Evolutionary conservation across 768 basidiomycete genomes (phyloP), one percentile per base, ranked within the genome.

Genomic region (Daedalea quercina): DNA sequence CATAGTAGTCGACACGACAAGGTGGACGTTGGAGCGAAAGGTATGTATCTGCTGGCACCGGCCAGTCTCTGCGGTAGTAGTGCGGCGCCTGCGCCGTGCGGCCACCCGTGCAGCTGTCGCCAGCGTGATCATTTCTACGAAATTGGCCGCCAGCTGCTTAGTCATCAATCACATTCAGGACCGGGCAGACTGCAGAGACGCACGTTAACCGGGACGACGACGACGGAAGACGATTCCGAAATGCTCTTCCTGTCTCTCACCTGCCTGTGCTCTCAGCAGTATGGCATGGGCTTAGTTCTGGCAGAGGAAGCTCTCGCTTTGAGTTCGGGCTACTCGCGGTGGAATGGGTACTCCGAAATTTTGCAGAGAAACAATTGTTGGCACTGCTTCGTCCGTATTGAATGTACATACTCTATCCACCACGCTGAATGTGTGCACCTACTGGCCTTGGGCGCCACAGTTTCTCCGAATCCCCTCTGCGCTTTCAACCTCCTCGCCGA

Each of bases 321-420:
- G 87, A 89, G 87, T 89, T 88, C 83, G 85, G 75, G 65, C 71
- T 65, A 67, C 76, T 76, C 70, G 72, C 63, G 54, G 57, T n/a
- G n/a, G n/a, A n/a, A 70, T 81, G 81, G 79, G 79, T 72, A 70
- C 72, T 75, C 75, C 80, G 86, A 85, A 91, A 90, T 91, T 90
- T 73, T 80, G 85, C 69, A 71, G 80, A 85, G 85, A 75, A 44
- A 26, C 44, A 26, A 31, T 31, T 11, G 28, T 11, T 31, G 28
- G n/a, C 34, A n/a, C n/a, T 31, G 28, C 28, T 31, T 31, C 28
- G 28, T 11, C 11, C 28, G 11, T 31, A 11, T 31, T 11, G n/a
- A n/a, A n/a, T n/a, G 28, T 31, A 31, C 28, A 31, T 31, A 31
- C 28, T n/a, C n/a, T 31, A 31, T 31, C 28, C 28, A n/a, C 28